phyloP scores from a whole-genome alignment of 2,329 filamentous ascomycete genomes.

The Fusarium succisae region DNA sequence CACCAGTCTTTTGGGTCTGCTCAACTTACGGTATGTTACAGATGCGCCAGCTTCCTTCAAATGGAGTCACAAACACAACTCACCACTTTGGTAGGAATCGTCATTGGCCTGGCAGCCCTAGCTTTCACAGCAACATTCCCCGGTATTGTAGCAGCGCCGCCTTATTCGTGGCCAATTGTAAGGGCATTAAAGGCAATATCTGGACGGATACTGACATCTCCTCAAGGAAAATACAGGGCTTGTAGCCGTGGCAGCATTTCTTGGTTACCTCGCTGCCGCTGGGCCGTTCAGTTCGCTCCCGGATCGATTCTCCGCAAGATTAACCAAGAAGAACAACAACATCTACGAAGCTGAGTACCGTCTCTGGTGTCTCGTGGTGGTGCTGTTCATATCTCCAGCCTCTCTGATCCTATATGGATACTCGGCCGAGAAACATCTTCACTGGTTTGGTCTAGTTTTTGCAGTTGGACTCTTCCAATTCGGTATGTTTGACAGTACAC shows the following conservation, averaged over 20 bases:
- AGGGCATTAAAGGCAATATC: not conserved
- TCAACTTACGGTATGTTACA: not conserved
- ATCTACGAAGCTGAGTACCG: not conserved
- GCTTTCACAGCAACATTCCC: not conserved
- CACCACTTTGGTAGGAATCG: not conserved
- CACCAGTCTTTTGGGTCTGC: not conserved
- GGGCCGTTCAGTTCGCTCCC: not conserved
- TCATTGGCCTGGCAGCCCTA: not conserved
- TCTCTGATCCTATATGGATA: not conserved
- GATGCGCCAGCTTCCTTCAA: no score
- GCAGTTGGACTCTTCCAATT: not conserved
- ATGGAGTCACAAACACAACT: no score
- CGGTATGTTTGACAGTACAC: not conserved
- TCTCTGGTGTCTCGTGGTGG: not conserved
- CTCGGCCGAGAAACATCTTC: not conserved
- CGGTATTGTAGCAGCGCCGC: not conserved
- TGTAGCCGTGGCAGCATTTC: not conserved
- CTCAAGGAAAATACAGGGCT: not conserved
- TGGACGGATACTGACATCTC: not conserved
- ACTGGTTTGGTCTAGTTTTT: not conserved
- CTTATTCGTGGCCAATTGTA: not conserved
- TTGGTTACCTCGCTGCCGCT: not conserved
- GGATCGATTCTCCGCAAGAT: not conserved
- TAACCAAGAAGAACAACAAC: not conserved
- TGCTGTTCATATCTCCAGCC: not conserved